A percentile compares a stretch with the other conserved stretches of the same genome.
Conservation (phyloP, 345 rosid species). For the Excoecaria agallocha region DNA sequence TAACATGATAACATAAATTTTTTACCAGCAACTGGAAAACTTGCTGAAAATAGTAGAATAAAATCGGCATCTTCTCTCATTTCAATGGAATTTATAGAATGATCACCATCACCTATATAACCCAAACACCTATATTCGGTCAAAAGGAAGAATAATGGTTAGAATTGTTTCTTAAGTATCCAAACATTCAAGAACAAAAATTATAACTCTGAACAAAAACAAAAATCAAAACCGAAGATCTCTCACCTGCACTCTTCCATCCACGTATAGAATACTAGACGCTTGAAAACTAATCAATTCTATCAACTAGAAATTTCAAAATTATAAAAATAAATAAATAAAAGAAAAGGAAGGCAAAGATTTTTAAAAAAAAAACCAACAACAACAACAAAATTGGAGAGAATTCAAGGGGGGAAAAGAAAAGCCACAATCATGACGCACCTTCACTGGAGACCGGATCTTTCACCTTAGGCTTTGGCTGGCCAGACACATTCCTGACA, state of each 20-base stretch:
- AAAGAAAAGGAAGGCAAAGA: too few species aligned
- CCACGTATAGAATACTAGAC: background rate
- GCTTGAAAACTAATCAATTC: background rate
- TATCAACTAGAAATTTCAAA: too few species aligned
- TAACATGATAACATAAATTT: background rate
- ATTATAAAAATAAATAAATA: too few species aligned
- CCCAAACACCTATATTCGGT: background rate
- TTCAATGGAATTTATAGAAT: background rate
- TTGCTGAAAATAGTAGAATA: background rate
- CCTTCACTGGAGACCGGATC: slow-evolving; percentile 6
- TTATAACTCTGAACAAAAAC: too few species aligned
- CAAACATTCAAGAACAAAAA: background rate
- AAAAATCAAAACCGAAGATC: background rate
- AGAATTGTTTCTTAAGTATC: background rate
- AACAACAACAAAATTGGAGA: background rate
- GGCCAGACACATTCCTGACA: slow-evolving; percentile 26
- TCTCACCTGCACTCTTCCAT: background rate
- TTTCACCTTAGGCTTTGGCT: slow-evolving; percentile 11
- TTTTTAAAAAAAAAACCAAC: too few species aligned
- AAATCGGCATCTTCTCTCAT: background rate
- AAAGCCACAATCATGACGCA: background rate
- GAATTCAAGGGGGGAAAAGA: background rate
- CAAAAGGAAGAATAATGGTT: background rate
- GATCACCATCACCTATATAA: background rate
- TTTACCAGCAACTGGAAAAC: background rate